These are phyloP conservation scores for Camellia japonica DNA, from an alignment of 148 eudicot genomes.

Conservation along the genomic window DNA sequence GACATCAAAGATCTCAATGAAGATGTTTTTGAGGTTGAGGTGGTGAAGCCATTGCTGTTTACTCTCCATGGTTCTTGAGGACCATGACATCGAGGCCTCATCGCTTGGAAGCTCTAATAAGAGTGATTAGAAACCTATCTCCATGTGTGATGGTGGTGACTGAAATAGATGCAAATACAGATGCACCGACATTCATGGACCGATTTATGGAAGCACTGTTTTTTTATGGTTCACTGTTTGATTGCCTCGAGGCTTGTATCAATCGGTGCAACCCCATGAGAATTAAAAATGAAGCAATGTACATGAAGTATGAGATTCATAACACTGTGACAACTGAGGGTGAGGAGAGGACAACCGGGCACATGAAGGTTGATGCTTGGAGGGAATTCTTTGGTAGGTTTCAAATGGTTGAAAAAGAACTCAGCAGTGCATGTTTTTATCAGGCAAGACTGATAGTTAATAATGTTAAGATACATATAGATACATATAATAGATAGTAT, in stretches of 20 bases:
- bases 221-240: conserved; percentile 19
- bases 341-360: conserved; percentile 19
- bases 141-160: conserved; percentile 26
- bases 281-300: not conserved
- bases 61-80: not conserved
- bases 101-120: conserved; percentile 20
- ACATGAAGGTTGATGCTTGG: conserved; percentile 18
- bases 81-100: conserved; percentile 12
- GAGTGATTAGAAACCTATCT: conserved; percentile 13
- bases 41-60: conserved; percentile 18
- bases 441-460: conserved; percentile 24
- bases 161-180: conserved; percentile 25
- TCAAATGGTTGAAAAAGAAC: conserved; percentile 24
- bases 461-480: too few relatives aligned
- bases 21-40: conserved; percentile 16
- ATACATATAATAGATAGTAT: too few relatives aligned
- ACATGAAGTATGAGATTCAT: conserved; percentile 3
- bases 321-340: conserved; percentile 25
- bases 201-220: conserved; percentile 32
- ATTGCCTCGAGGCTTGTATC: conserved; percentile 24
- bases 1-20: conserved; percentile 19
- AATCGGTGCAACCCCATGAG: conserved; percentile 2
- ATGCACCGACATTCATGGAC: conserved; percentile 22
- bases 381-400: conserved; percentile 23
- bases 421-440: conserved; percentile 18